Base-by-base conservation (phyloP, 2,329 filamentous ascomycete species). In the Apiospora pterosperma region DNA sequence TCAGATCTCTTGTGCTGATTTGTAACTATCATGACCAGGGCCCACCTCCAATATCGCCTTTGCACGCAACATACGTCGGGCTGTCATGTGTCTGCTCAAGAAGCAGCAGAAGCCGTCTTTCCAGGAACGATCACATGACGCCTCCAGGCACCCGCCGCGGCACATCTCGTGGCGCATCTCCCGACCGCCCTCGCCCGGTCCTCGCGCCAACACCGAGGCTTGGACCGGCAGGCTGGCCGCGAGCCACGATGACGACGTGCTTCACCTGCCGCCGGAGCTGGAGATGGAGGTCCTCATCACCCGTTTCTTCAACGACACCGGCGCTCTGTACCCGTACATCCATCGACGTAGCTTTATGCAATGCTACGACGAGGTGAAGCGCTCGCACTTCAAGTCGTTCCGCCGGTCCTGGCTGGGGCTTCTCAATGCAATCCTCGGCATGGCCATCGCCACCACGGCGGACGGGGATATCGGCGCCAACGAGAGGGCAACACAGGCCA, bases 361-460 rank as follows among this genome's bases (percentile, higher is more conserved):
- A 11, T 38, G 44, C n/a, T 63, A 65, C 39, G 42, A 59, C 23
- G 21, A 62, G 31, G 62, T 19, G 14, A 19, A 16, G 8, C n/a
- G 62, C 28, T 63, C 63, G 4, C 69, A 69, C 0, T 70, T 79
- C 42, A 74, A 69, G 0, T 75, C 72, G 4, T 77, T 80, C 0
- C 75, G 81, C 0, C 76, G 78, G n/a, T 80, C 82, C 0, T 85
- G 83, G 83, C 75, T 85, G 0, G 81, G 81, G 0, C 67, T 84
- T 3, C 69, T 85, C 0, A 85, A 85, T 61, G 81, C 84, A 63
- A 76, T 85, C 0, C 72, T 85, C 1, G 81, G 83, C 1, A 80
- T 85, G 74, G 79, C 81, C 0, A 77, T 75, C 14, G 80, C 76
- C 21, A 75, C 77, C 1, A 74, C 70, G 10, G 69, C 72, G 7